Evolutionary conservation across 1,284 basidiomycete species (phyloP), one percentile per base, ranked within the genome.

Genomic region (Boletus semigastroideus): DNA sequence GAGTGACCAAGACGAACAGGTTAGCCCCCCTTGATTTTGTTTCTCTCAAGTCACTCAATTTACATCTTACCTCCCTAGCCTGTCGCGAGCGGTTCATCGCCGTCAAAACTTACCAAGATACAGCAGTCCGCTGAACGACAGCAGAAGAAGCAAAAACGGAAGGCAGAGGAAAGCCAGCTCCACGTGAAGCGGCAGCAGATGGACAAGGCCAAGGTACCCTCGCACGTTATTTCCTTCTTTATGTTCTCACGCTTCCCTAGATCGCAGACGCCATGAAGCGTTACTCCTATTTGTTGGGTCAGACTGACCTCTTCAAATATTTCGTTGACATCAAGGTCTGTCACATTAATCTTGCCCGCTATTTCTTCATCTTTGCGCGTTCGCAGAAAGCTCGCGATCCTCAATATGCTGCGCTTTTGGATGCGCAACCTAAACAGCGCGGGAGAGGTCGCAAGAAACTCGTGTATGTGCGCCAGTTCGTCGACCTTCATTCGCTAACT

Each of bases 241-340:
- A 17, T 20, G 22, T 45, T 34, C 44, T 57, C 22, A 59, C 43
- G 5, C 17, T 25, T 42, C 57, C 38, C 58, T 25, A 96, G 92
- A 80, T 94, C 31, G 75, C 90, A n/a, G 94, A 97, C 65, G 92
- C 93, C 30, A 90, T 97, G 61, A 98, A 97, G 71, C 87, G 93
- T 13, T 98, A 97, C 69, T 92, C 90, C 9, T 97, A 96, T 70
- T 81, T 98, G 16, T 80, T 98, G 0, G 95, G 94, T 8, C 94
- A 98, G 71, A 98, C 94, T 0, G 95, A 98, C 61, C 77, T 97
- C 16, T 98, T 98, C 77, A 91, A 92, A 62, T 94, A 97, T 69
- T 98, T 98, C 63, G 90, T 96, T 9, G 92, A 96, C 66, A 87
- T 96, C 72, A 95, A 96, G 80, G 92, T 89, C 36, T 46, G 76